Evolutionary conservation across 495 filamentous ascomycete species (phyloP), one percentile per base, ranked within the genome.

Genomic region (Glarea lozoyensis): DNA sequence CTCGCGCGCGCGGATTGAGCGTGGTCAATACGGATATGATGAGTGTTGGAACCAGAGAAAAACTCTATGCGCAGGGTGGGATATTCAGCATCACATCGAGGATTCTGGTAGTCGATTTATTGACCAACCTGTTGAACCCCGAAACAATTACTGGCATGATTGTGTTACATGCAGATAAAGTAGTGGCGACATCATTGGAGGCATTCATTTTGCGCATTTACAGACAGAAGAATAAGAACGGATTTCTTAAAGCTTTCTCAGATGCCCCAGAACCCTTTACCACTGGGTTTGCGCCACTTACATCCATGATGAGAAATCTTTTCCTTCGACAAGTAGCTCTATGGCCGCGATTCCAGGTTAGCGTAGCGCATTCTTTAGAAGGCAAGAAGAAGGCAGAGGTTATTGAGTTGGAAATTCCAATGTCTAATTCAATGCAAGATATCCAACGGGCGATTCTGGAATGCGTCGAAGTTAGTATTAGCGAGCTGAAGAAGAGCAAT

Each of bases 31-130:
- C 92, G 3, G 92, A 98, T 61, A 78, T 79, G 57, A 88, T 89
- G 61, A 88, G 78, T 48, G 88, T 98, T 4, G 76, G 75, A 1
- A 79, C 82, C 45, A 78, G 90, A 53, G 86, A 95, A 64, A 90
- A 86, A 62, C 80, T 95, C 66, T 98, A 98, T 65, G 64, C 76
- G 1, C 69, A 78, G 45, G 92, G 92, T 19, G 92, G 92, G 40
- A 84, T 97, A 58, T 85, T 95, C 64, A 95, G 90, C 72, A 82
- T 97, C 54, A 98, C 92, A 21, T 94, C 87, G 27, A 84, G 89
- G 52, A 98, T 98, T 49, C 63, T 98, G 42, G 84, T 96, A 9
- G 86, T 95, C 18, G 92, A 98, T 64, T 68, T 97, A 41, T 61
- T 98, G 46, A 92, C 87, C 22, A 76, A 75, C 72, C 72, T 96